Evolutionary conservation across 169 alveolate species (phyloP), one percentile per base, ranked within the genome.

Genomic region (Plasmodium reichenowi): DNA sequence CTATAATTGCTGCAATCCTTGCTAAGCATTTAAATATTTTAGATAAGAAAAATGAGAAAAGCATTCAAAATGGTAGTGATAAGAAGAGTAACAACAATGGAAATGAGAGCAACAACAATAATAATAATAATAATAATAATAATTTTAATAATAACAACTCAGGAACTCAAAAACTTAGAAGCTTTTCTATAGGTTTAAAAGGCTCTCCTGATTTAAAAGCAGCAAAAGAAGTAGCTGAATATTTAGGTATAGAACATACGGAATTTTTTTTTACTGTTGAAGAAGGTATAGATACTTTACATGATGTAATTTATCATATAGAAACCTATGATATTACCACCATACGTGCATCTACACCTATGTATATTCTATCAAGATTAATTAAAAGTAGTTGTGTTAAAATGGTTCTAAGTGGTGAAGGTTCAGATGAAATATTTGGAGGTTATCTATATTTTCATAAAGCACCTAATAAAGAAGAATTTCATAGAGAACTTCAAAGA

Each of bases 291-390:
- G 95, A 93, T 43, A 91, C 91, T 9, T 83, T 94, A 17, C 92
- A 80, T 9, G 97, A 97, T 86, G 97, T 97, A 9, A 95, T 97
- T 47, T 95, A 94, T 66, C 95, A 94, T 71, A 74, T 95, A 47
- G 98, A 96, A 88, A 94, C 98, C 17, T 97, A 93, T 68, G 97
- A 97, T 45, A 94, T 94, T 52, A 94, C 97, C 10, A 96, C 97
- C 26, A 91, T 97, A 20, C 93, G 98, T 22, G 98, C 98, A 7
- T 93, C 98, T 32, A 93, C 96, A 6, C 97, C 97, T n/a, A 94
- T 95, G 96, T 97, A 94, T 86, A 87, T 95, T 52, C 93, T 96
- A 63, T 92, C 96, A 52, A 87, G 96, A 74, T 67, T 90, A 73
- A 78, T 88, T 54, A 83, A 74, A 73, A 87, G 95, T 3, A 72